Evolutionary conservation across 2,329 filamentous ascomycete species (phyloP).

Genomic region (Hypoxylon sp.): DNA sequence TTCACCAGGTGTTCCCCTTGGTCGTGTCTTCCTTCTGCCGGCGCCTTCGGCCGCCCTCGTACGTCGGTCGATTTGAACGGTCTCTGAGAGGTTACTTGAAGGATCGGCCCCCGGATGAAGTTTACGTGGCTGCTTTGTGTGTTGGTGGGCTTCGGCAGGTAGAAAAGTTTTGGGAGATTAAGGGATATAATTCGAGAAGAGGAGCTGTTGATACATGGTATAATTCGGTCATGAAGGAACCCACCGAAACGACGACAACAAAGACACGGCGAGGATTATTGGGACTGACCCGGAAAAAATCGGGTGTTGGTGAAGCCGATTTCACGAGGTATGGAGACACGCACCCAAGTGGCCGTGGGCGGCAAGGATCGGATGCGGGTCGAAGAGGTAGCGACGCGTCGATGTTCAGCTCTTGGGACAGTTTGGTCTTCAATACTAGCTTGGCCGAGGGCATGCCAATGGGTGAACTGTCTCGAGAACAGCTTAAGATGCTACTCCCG

Average conservation of each 20-base stretch:
- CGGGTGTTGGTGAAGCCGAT: slow-evolving; percentile 58
- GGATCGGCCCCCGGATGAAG: slow-evolving; percentile 73
- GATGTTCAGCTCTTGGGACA: slow-evolving; percentile 51
- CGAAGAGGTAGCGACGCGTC: slow-evolving; percentile 52
- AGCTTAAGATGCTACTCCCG: slow-evolving; percentile 65
- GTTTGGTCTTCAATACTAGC: slow-evolving; percentile 71
- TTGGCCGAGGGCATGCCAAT: slow-evolving; percentile 75
- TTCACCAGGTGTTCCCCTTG: slow-evolving; percentile 76
- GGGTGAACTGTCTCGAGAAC: slow-evolving; percentile 66
- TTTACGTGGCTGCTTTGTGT: slow-evolving; percentile 72
- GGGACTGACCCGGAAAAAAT: slow-evolving; percentile 72
- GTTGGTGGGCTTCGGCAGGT: slow-evolving; percentile 75
- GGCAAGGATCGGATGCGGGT: slow-evolving; percentile 52
- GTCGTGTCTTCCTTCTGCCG: slow-evolving; percentile 76
- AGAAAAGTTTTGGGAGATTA: slow-evolving; percentile 76
- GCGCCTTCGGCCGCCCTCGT: slow-evolving; percentile 74
- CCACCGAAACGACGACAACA: slow-evolving; percentile 58
- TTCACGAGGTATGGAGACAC: slow-evolving; percentile 42
- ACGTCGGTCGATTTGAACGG: slow-evolving; percentile 74
- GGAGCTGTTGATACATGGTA: slow-evolving; percentile 74
- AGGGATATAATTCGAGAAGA: slow-evolving; percentile 74
- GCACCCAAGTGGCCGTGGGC: slow-evolving; percentile 40
- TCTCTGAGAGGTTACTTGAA: slow-evolving; percentile 75
- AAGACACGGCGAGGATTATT: slow-evolving; percentile 69
- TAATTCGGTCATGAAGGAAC: slow-evolving; percentile 64